phyloP scores from a whole-genome alignment of 1,139 yeast genomes.

The Casaregolazyma lundiana region DNA sequence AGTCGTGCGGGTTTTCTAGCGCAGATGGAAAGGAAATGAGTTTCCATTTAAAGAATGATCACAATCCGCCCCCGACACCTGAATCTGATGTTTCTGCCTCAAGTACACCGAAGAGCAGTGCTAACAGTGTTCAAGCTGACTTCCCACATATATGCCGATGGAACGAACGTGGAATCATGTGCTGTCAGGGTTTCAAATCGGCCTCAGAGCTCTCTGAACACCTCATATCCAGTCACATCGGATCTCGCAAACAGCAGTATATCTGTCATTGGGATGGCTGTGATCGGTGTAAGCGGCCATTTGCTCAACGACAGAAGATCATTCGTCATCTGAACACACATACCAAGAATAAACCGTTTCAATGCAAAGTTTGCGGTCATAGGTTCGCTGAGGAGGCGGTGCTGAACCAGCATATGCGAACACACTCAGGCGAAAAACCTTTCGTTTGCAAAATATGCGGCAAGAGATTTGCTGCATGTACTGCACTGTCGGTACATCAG shows the following conservation, averaged over 20 bases:
- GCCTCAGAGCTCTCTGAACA: conserved; percentile 69
- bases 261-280: conserved; percentile 78
- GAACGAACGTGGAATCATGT: conserved; percentile 28
- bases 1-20: conserved; percentile 4
- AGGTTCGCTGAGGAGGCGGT: conserved; percentile 64
- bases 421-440: conserved; percentile 86
- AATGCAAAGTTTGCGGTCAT: conserved; percentile 63
- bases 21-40: conserved; percentile 3
- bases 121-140: not conserved
- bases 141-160: not conserved
- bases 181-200: conserved; percentile 46
- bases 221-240: conserved; percentile 60
- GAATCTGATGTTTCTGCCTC: conserved; percentile 6
- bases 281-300: conserved; percentile 51
- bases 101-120: not conserved
- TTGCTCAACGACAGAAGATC: conserved; percentile 80
- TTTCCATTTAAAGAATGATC: conserved; percentile 5
- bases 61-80: conserved; percentile 9
- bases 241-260: conserved; percentile 67
- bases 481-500: conserved; percentile 58
- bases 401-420: conserved; percentile 71
- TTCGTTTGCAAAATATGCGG: conserved; percentile 74
- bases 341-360: conserved; percentile 74
- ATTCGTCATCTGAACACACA: conserved; percentile 84
- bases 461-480: conserved; percentile 62